These are phyloP conservation scores for Erucastrum elatum DNA, from an alignment of 345 rosid species.

Conservation along the genomic window DNA sequence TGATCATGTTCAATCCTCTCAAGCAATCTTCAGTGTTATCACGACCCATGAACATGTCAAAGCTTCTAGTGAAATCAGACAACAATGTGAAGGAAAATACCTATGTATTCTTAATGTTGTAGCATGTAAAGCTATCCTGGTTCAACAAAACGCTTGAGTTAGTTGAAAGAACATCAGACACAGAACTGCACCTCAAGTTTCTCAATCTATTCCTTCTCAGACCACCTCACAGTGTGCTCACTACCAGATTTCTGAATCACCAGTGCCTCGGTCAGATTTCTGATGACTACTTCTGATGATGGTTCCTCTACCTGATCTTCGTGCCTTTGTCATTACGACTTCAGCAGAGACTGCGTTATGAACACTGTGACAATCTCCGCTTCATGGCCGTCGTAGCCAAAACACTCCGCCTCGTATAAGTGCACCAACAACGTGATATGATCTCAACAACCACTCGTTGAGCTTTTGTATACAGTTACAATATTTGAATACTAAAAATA, in stretches of 20 bases:
- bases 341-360: constrained; percentile 26
- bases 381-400: too few species aligned
- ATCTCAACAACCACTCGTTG: too few species aligned
- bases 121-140: constrained; percentile 54
- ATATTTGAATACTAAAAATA: too few species aligned
- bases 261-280: constrained; percentile 39
- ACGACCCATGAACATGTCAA: constrained; percentile 13
- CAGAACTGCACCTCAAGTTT: constrained; percentile 61
- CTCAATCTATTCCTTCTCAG: constrained; percentile 51
- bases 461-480: too few species aligned
- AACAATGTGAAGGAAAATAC: constrained; percentile 40
- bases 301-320: constrained; percentile 55
- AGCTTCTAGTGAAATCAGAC: constrained; percentile 28
- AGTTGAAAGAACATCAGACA: constrained; percentile 48
- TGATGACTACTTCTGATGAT: constrained; percentile 39
- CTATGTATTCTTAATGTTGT: constrained; percentile 84
- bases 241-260: constrained; percentile 41
- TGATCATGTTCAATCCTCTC: constrained; percentile 90
- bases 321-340: constrained; percentile 37
- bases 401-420: too few species aligned
- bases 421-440: too few species aligned
- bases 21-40: neutral
- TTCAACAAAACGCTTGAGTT: constrained; percentile 48
- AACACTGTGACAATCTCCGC: too few species aligned
- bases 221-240: constrained; percentile 41